Conservation (phyloP, 2,329 filamentous ascomycete species). For the Xylariaceae sp. region DNA sequence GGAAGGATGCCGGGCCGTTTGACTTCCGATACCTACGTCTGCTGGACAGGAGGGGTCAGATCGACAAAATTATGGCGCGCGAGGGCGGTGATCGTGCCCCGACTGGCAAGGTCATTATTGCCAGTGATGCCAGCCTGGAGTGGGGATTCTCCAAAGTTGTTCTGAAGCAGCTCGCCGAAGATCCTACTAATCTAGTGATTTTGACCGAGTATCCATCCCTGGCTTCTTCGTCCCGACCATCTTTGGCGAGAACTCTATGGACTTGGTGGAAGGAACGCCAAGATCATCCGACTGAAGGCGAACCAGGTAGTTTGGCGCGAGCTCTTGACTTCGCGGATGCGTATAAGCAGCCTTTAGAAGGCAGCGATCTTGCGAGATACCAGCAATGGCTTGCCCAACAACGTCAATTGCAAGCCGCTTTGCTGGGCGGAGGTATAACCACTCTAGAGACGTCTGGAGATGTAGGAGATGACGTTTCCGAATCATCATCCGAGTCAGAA, state of each 20-base stretch:
- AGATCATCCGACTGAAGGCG: conserved; percentile 33
- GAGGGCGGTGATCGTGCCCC: conserved; percentile 38
- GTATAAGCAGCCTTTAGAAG: conserved; percentile 60
- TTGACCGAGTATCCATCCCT: conserved; percentile 67
- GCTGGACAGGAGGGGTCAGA: conserved; percentile 73
- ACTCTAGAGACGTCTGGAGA: conserved; percentile 65
- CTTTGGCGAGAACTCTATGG: conserved; percentile 72
- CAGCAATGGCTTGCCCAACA: conserved; percentile 90
- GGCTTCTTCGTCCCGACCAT: conserved; percentile 40
- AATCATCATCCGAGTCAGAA: conserved; percentile 79
- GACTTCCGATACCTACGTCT: conserved; percentile 83
- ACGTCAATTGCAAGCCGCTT: conserved; percentile 75
- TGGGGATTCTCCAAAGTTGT: conserved; percentile 92
- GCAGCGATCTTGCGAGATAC: conserved; percentile 73
- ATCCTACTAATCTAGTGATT: conserved; percentile 77
- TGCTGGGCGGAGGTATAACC: conserved; percentile 63
- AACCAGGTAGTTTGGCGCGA: conserved; percentile 52
- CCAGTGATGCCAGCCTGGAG: conserved; percentile 82
- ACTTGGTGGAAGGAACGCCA: conserved; percentile 67
- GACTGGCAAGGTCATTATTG: conserved; percentile 71
- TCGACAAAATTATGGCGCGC: conserved; percentile 61
- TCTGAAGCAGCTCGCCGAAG: conserved; percentile 65
- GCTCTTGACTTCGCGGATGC: conserved; percentile 57
- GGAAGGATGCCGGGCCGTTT: conserved; percentile 65
- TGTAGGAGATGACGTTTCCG: conserved; percentile 76